These are phyloP conservation scores for Fusarium sp. DNA, from an alignment of 2,329 filamentous ascomycete species.

Conservation along the genomic window DNA sequence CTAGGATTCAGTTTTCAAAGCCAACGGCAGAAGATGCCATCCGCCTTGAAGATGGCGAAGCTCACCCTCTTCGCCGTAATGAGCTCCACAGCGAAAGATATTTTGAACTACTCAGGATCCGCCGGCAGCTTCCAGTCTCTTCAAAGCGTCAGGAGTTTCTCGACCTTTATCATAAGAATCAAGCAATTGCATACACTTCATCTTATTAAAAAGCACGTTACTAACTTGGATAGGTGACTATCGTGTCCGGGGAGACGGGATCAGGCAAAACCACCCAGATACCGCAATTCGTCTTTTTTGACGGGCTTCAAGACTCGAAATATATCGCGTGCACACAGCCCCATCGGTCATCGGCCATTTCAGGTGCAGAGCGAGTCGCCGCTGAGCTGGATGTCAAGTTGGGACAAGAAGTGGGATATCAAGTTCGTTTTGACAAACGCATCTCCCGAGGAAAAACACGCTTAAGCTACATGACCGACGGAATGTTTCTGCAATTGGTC, in stretches of 20 bases:
- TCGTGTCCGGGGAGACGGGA: slow-evolving; percentile 32
- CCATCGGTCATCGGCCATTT: slow-evolving; percentile 89
- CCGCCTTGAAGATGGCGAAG: background rate
- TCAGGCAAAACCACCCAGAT: slow-evolving; percentile 38
- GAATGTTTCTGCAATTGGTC: slow-evolving; percentile 3
- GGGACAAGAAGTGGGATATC: slow-evolving; percentile 90
- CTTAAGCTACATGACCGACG: slow-evolving; percentile 33
- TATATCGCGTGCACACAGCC: slow-evolving; percentile 67
- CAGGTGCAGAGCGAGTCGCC: slow-evolving; percentile 87
- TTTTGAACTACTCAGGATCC: background rate
- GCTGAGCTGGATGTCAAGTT: slow-evolving; percentile 88
- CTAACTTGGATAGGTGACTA: background rate
- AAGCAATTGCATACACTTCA: background rate
- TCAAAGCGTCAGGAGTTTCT: background rate
- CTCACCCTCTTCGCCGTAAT: background rate
- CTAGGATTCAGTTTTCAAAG: background rate
- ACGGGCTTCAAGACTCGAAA: background rate
- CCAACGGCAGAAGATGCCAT: background rate
- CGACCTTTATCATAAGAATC: background rate
- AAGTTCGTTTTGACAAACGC: slow-evolving; percentile 79
- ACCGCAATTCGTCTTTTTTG: slow-evolving; percentile 20
- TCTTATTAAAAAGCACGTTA: background rate
- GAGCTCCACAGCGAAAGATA: background rate
- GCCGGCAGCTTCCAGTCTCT: background rate
- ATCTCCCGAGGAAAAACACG: slow-evolving; percentile 4